Base-by-base conservation (phyloP, 495 filamentous ascomycete species). In the Aspergillus diversus region DNA sequence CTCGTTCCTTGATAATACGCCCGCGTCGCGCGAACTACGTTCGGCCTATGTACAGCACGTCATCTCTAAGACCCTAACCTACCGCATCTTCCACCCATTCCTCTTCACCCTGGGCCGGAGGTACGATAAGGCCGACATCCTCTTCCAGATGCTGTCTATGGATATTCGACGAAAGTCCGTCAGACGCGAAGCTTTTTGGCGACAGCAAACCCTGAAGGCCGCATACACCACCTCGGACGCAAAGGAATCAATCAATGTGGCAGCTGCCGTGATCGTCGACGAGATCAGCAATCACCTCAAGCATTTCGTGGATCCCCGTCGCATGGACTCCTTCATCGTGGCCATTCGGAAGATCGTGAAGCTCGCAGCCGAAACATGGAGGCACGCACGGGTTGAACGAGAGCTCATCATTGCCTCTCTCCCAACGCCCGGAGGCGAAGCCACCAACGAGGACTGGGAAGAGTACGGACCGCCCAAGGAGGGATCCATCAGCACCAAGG, bases 1-100 rank as follows among this genome's bases (percentile, higher is more conserved):
- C 9, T 80, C 84, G 11, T 87, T 88, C 76, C 74, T 81, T 47
- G 78, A 81, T 69, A 81, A 81, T 63, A 80, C 77, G 2, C 67
- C 71, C 2, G 80, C 85, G 5, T 84, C 85, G 13, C 79, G 78
- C 51, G 78, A 83, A 47, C 72, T 89, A 6, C 85, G 86, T n/a
- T 76, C 83, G 39, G 84, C 84, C 21, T 89, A 87, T 64, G 75
- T 88, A 51, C 79, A 86, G 55, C 84, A 88, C 61, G 77, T 85
- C 32, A 73, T 89, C 43, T 86, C 85, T 17, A 84, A 82, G 51
- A 83, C 83, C 31, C 71, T 89, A 47, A 86, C 82, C 32, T 83
- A 82, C 66, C 80, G 85, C n/a, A 83, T 89, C 43, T 89, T 89
- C 75, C 81, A 85, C 39, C 86, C 85, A 6, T 89, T 89, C 75